Conservation (phyloP, 345 rosid species). For the Pelargonium nanum region DNA sequence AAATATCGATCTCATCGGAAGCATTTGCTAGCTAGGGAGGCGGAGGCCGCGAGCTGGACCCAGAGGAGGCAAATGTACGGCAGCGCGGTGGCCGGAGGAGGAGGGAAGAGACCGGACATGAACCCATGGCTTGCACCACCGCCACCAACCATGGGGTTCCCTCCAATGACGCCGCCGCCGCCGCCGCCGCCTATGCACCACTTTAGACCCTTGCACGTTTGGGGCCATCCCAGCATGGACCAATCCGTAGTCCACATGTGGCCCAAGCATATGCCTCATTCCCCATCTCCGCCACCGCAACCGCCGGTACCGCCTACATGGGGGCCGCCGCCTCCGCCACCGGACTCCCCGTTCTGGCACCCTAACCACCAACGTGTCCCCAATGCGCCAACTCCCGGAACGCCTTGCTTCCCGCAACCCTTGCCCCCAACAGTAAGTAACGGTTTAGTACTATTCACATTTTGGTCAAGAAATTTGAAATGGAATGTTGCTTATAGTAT, state of each 20-base stretch:
- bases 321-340: conserved; percentile 22
- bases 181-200: conserved; percentile 25
- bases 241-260: conserved; percentile 37
- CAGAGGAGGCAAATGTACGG: conserved; percentile 58
- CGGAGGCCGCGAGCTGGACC: conserved; percentile 74
- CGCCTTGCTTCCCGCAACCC: conserved; percentile 51
- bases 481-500: neutral
- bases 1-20: conserved; percentile 86
- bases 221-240: conserved; percentile 78
- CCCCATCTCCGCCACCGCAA: conserved; percentile 21
- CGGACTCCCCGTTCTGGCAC: conserved; percentile 51
- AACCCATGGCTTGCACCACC: conserved; percentile 44
- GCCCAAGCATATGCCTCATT: conserved; percentile 53
- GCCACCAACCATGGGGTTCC: conserved; percentile 54
- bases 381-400: conserved; percentile 38
- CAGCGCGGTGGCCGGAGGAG: conserved; percentile 22
- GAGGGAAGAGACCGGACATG: conserved; percentile 30
- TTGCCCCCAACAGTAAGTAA: conserved; percentile 37
- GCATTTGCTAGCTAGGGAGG: conserved; percentile 75
- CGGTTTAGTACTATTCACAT: conserved; percentile 6
- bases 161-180: conserved; percentile 29
- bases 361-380: conserved; percentile 40
- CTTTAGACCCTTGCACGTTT: conserved; percentile 73
- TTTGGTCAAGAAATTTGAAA: neutral
- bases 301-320: conserved; percentile 33